These are phyloP conservation scores for Colletotrichum filicis DNA, from an alignment of 2,329 filamentous ascomycete genomes.

Conservation along the genomic window DNA sequence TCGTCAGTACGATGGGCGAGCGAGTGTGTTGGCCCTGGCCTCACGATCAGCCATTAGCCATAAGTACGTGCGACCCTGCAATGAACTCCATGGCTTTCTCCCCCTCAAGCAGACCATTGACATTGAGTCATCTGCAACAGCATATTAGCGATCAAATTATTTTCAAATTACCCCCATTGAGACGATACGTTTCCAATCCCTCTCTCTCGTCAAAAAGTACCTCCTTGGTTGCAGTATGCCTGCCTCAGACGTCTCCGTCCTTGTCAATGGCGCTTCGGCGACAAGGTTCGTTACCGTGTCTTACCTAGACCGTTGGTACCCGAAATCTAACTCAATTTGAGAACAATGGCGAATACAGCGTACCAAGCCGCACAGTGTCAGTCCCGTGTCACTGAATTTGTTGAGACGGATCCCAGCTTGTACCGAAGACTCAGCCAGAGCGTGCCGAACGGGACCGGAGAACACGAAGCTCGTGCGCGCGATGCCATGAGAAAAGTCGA, in stretches of 20 bases:
- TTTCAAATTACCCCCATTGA: not conserved
- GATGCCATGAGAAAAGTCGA: not conserved
- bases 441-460: not conserved
- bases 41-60: not conserved
- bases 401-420: not conserved
- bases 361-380: not conserved
- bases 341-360: not conserved
- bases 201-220: not conserved
- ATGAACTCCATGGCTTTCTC: not conserved
- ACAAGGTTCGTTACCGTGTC: not conserved
- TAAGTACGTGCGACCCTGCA: not conserved
- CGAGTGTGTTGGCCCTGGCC: not conserved
- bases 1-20: not conserved
- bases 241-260: constrained; percentile 2
- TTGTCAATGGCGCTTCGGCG: not conserved
- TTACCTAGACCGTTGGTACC: not conserved
- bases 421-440: not conserved
- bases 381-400: not conserved
- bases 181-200: not conserved
- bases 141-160: not conserved
- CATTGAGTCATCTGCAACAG: not conserved
- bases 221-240: not conserved
- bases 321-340: not conserved
- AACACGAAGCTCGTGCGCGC: not conserved
- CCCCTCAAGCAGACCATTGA: not conserved